Conservation (phyloP, 768 basidiomycete genomes). For the Boletus rubescentipes region DNA sequence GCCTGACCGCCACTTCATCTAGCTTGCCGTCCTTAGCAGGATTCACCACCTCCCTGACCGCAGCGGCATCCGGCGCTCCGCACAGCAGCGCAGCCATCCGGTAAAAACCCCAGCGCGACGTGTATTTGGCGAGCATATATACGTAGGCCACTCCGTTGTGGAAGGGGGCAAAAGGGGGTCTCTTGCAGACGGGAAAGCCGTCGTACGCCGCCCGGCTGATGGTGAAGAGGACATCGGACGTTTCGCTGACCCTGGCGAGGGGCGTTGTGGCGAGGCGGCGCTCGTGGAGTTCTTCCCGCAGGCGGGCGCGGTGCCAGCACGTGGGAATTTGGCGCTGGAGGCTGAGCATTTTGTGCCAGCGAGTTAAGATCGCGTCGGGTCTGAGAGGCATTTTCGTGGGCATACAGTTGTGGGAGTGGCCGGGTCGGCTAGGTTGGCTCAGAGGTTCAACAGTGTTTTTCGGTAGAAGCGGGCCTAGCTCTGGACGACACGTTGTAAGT, state of each 20-base stretch:
- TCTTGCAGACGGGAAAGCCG: constrained; percentile 12
- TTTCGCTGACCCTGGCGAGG: constrained; percentile 12
- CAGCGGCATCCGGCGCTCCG: constrained; percentile 9
- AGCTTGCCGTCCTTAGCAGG: constrained; percentile 12
- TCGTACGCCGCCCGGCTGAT: constrained; percentile 12
- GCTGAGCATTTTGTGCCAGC: constrained; percentile 9
- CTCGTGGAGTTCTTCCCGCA: constrained; percentile 9
- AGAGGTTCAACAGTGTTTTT: not conserved
- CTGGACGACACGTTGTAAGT: not conserved
- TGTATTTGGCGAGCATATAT: constrained; percentile 14
- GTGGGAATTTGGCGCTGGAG: constrained; percentile 8
- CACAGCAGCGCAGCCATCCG: constrained; percentile 13
- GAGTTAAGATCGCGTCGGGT: constrained; percentile 5
- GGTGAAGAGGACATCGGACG: constrained; percentile 14
- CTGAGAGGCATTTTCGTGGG: constrained; percentile 5
- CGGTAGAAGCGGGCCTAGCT: not conserved
- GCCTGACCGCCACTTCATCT: constrained; percentile 14
- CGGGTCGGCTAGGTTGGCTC: too few species aligned
- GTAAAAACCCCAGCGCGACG: constrained; percentile 14
- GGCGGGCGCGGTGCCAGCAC: constrained; percentile 5
- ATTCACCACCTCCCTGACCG: constrained; percentile 14
- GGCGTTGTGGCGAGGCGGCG: constrained; percentile 9
- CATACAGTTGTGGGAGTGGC: too few species aligned
- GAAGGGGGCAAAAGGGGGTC: constrained; percentile 9
- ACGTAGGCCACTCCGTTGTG: constrained; percentile 9